Percentiles rank a stretch among this genome's conserved stretches.
These are phyloP conservation scores for Kazachstania africana DNA, from an alignment of 805 yeast species.

Conservation along the genomic window DNA sequence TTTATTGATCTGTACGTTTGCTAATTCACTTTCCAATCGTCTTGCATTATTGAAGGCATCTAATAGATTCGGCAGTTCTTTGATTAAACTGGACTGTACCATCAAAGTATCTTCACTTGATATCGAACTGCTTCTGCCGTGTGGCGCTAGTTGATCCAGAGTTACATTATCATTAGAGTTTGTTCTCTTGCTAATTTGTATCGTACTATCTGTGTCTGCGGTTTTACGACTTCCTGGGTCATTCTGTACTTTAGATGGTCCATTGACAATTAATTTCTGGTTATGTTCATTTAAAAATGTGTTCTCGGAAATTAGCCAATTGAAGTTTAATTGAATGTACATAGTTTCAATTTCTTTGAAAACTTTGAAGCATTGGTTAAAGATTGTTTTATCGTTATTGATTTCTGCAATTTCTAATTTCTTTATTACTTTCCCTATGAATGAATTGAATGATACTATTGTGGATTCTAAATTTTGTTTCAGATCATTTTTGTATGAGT, in stretches of 20 bases:
- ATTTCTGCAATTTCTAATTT: conserved; percentile 50
- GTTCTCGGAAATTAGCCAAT: conserved; percentile 26
- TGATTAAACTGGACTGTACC: conserved; percentile 40
- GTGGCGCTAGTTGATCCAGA: background rate
- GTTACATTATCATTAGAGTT: background rate
- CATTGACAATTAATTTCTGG: too few species aligned
- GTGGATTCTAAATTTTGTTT: conserved; percentile 31
- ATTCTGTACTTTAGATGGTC: background rate
- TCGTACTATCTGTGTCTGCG: background rate
- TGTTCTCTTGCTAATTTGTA: background rate
- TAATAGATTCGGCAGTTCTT: conserved; percentile 55
- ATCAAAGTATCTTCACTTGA: conserved; percentile 28
- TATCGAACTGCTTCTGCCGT: conserved; percentile 14
- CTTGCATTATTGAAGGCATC: conserved; percentile 56
- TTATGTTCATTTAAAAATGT: conserved; percentile 1
- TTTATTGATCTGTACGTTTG: conserved; percentile 1
- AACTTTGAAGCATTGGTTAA: conserved; percentile 56
- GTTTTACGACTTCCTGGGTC: background rate
- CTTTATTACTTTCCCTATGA: conserved; percentile 44
- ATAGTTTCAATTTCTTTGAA: conserved; percentile 62
- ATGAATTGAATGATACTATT: conserved; percentile 40
- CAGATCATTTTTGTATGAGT: too few species aligned
- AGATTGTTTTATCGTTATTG: conserved; percentile 41
- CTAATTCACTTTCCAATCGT: conserved; percentile 41
- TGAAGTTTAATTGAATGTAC: conserved; percentile 45